These are phyloP conservation scores for Phytopythium montanum DNA, from an alignment of 352 stramenopile genomes.

Conservation along the genomic window DNA sequence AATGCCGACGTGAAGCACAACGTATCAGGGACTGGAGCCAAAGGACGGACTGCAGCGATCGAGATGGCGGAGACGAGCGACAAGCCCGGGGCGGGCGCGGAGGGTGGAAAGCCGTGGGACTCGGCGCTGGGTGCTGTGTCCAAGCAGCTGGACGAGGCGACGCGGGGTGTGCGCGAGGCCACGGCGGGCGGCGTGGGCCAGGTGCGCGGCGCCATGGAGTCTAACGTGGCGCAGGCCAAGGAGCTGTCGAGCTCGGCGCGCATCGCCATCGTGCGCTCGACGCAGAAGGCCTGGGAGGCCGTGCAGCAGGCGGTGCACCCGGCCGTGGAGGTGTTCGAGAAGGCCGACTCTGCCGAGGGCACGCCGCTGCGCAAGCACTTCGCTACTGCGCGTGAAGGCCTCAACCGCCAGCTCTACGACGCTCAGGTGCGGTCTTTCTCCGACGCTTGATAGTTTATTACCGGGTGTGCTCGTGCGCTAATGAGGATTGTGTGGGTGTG, in stretches of 20 bases:
- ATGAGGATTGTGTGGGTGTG: not conserved
- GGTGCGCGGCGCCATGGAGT: conserved; percentile 34
- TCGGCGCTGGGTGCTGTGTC: conserved; percentile 31
- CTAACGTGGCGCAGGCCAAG: conserved; percentile 47
- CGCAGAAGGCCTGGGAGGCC: conserved; percentile 34
- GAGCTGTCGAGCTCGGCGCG: conserved; percentile 61
- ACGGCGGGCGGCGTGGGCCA: conserved; percentile 34
- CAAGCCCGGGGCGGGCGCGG: conserved; percentile 29
- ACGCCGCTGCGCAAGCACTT: conserved; percentile 66
- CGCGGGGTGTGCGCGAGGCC: conserved; percentile 42
- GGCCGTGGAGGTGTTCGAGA: conserved; percentile 59
- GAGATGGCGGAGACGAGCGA: conserved; percentile 2
- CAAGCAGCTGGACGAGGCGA: conserved; percentile 47
- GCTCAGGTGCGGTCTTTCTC: conserved; percentile 20
- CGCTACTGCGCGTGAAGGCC: conserved; percentile 30
- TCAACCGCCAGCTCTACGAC: conserved; percentile 66
- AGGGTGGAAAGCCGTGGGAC: conserved; percentile 56
- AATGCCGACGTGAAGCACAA: conserved; percentile 3
- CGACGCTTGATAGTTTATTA: no score
- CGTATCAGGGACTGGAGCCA: not conserved
- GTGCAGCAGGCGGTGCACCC: conserved; percentile 40
- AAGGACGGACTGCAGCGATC: not conserved
- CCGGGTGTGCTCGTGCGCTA: no score
- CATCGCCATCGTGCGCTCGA: conserved; percentile 31
- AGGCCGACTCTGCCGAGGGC: conserved; percentile 55